Base-by-base conservation (phyloP, 2,329 filamentous ascomycete genomes). In the Aaosphaeria arxii region DNA sequence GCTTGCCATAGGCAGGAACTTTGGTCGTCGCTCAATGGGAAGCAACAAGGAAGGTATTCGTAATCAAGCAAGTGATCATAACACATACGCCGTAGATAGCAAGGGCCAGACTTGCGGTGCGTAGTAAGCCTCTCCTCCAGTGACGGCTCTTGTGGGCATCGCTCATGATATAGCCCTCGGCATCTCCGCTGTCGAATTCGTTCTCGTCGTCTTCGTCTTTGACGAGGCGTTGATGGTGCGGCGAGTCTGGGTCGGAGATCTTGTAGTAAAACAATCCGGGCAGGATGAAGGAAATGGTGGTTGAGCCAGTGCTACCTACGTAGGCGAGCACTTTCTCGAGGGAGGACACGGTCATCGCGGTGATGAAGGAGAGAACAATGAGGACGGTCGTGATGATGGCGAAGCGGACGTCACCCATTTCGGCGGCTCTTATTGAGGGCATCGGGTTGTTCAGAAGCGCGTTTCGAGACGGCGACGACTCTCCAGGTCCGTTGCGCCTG, bases 211-310 rank as follows among this genome's bases (percentile, higher is more conserved):
- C 94, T 56, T 96, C 90, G 62, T 94, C 91, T 69, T 97, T 97
- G 53, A 90, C 77, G 7, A 97, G 76, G 11, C 87, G 83, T 67
- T 96, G 92, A 60, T 96, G 91, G 53, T 92, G 84, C 30, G 86
- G 81, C 40, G 89, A 92, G 47, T 96, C 87, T 0, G 94, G 94
- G 28, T 89, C 85, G 9, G 90, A 95, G 51, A 99, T 97, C 72
- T 97, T 97, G 75, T 97, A 99, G 72, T 97, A 99, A 71, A 99
- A 99, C 4, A 99, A 74, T 0, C 94, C 94, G 0, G 94, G 94
- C 0, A 99, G 79, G 56, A 99, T 97, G 68, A 99, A 99, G 52
- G 89, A 95, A 61, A 99, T 99, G 52, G 89, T 90, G 0, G 94
- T 99, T 44, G 87, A 92, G 45, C 94, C 94, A 0, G 94, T 99